A percentile compares a stretch with the other conserved stretches of the same genome.
Evolutionary conservation across 1,139 yeast species (phyloP).

Genomic region (Kodamaea sp.): DNA sequence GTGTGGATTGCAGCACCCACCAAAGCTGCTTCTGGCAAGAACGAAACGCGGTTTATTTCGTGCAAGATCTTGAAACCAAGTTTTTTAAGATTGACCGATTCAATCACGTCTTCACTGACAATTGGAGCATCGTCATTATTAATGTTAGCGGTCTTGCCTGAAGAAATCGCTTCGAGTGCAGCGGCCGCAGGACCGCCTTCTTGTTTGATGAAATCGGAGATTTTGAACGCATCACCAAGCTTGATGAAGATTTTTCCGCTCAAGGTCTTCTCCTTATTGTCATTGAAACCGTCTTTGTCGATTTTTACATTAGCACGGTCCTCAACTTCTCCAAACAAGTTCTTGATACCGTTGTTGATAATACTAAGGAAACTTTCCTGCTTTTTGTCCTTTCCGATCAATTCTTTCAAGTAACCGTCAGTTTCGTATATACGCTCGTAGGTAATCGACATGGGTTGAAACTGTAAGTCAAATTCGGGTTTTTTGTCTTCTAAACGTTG

Average conservation of each 20-base stretch:
- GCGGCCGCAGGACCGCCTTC: constrained; percentile 11
- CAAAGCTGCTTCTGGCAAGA: constrained; percentile 40
- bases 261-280: constrained; percentile 29
- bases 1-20: constrained; percentile 42
- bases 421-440: constrained; percentile 70
- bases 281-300: constrained; percentile 24
- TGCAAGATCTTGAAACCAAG: constrained; percentile 46
- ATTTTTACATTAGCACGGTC: constrained; percentile 6
- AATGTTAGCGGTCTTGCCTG: constrained; percentile 3
- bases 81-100: constrained; percentile 37
- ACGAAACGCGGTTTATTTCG: constrained; percentile 38
- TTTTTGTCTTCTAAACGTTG: constrained; percentile 47
- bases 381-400: constrained; percentile 60
- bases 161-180: constrained; percentile 2
- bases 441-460: constrained; percentile 62
- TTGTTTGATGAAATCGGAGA: constrained; percentile 26
- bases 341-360: constrained; percentile 36
- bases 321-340: constrained; percentile 19
- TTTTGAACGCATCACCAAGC: constrained; percentile 36
- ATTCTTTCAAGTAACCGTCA: constrained; percentile 61
- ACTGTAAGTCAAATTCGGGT: constrained; percentile 40
- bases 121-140: background rate
- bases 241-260: constrained; percentile 43
- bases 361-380: constrained; percentile 45
- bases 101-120: constrained; percentile 11